phyloP scores from a whole-genome alignment of 768 basidiomycete genomes.

The Phaffia tasmanica region DNA sequence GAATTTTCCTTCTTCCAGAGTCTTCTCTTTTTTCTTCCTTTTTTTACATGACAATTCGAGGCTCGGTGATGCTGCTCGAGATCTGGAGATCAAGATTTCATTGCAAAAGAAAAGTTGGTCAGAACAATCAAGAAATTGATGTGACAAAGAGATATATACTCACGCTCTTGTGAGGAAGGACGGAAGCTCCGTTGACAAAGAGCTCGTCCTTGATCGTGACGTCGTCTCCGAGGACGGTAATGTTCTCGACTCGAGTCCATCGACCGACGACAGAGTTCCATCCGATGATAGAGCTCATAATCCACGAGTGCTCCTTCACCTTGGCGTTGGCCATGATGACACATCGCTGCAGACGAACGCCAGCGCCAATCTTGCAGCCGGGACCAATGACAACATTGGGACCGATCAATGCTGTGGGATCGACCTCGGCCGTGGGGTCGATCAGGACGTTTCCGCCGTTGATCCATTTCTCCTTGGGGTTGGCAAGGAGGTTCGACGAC shows the following conservation, averaged over 20 bases:
- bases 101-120: neutral
- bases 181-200: slow-evolving; percentile 41
- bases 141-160: neutral
- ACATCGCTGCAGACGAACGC: slow-evolving; percentile 43
- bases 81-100: slow-evolving; percentile 15
- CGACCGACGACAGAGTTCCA: slow-evolving; percentile 41
- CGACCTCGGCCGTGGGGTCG: slow-evolving; percentile 37
- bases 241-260: slow-evolving; percentile 41
- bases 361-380: slow-evolving; percentile 41
- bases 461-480: slow-evolving; percentile 41
- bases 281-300: slow-evolving; percentile 43
- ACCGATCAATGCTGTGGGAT: slow-evolving; percentile 35
- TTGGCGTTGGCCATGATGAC: slow-evolving; percentile 42
- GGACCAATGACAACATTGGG: slow-evolving; percentile 45
- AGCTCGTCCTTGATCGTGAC: slow-evolving; percentile 45
- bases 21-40: too few species aligned
- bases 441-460: slow-evolving; percentile 43
- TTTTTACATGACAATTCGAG: slow-evolving; percentile 33
- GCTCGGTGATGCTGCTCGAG: slow-evolving; percentile 31
- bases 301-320: slow-evolving; percentile 43
- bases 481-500: slow-evolving; percentile 38
- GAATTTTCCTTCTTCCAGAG: too few species aligned
- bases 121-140: neutral
- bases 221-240: slow-evolving; percentile 43
- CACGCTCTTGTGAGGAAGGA: slow-evolving; percentile 32